Conservation (phyloP, 768 basidiomycete genomes). For the Russula dissimulans region DNA sequence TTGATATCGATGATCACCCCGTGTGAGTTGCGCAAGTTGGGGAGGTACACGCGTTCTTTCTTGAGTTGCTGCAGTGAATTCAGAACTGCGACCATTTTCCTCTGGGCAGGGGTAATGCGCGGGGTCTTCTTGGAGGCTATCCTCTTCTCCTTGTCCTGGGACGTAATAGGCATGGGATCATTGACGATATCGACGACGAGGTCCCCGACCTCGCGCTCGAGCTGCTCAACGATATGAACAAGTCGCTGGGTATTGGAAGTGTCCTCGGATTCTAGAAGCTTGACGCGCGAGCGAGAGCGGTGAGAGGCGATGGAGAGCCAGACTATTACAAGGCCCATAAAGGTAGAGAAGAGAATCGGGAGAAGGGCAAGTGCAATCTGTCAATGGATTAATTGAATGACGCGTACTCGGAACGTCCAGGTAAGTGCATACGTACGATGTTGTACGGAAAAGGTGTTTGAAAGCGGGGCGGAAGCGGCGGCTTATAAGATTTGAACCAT, state of each 20-base stretch:
- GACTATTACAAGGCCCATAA: slow-evolving; percentile 44
- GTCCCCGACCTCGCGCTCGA: slow-evolving; percentile 55
- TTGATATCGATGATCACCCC: slow-evolving; percentile 58
- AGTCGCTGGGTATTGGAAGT: slow-evolving; percentile 41
- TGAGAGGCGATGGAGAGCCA: slow-evolving; percentile 50
- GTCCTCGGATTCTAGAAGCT: slow-evolving; percentile 47
- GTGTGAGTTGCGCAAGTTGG: slow-evolving; percentile 53
- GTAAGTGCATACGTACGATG: slow-evolving; percentile 37
- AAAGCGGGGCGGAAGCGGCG: slow-evolving; percentile 10
- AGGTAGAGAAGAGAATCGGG: slow-evolving; percentile 56
- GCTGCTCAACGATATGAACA: slow-evolving; percentile 41
- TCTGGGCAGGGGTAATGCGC: slow-evolving; percentile 48
- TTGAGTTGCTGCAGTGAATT: slow-evolving; percentile 59
- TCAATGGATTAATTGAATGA: background rate
- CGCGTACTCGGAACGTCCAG: too few species aligned
- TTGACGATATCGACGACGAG: slow-evolving; percentile 54
- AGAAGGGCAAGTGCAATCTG: slow-evolving; percentile 47
- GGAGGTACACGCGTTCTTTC: slow-evolving; percentile 63
- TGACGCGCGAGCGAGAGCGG: slow-evolving; percentile 56
- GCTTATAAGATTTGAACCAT: slow-evolving; percentile 14
- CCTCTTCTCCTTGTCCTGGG: background rate
- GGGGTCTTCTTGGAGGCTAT: slow-evolving; percentile 1
- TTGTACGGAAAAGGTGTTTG: slow-evolving; percentile 52
- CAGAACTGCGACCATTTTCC: slow-evolving; percentile 44
- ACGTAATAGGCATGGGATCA: slow-evolving; percentile 12